Conservation (phyloP, 768 basidiomycete species). For the Tylopilus intermedius region DNA sequence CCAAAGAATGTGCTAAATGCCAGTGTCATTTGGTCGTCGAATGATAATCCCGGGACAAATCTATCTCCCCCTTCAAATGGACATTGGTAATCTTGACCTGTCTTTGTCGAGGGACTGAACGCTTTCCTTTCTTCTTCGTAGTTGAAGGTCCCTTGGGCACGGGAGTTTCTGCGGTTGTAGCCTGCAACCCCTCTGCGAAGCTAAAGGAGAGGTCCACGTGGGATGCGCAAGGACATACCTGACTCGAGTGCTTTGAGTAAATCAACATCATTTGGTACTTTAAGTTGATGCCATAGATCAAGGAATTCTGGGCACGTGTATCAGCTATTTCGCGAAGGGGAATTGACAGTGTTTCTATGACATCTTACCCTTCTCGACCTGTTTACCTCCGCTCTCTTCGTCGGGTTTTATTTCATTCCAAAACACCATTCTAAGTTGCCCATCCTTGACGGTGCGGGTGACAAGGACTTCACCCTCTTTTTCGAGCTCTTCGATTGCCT, state of each 20-base stretch:
- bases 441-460: slow-evolving; percentile 81
- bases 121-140: slow-evolving; percentile 81
- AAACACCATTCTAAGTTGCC: slow-evolving; percentile 78
- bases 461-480: slow-evolving; percentile 84
- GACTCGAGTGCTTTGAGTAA: slow-evolving; percentile 70
- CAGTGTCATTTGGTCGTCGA: slow-evolving; percentile 16
- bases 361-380: slow-evolving; percentile 73
- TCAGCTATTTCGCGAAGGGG: not conserved
- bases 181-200: slow-evolving; percentile 68
- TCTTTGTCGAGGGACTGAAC: slow-evolving; percentile 65
- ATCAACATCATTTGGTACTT: slow-evolving; percentile 83
- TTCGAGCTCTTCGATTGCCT: slow-evolving; percentile 84
- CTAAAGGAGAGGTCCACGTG: not conserved
- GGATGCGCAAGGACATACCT: slow-evolving; percentile 38
- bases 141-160: slow-evolving; percentile 49
- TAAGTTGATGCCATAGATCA: slow-evolving; percentile 81
- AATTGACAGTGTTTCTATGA: slow-evolving; percentile 13
- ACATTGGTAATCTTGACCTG: slow-evolving; percentile 84
- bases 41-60: slow-evolving; percentile 71
- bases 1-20: not conserved
- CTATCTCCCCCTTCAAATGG: slow-evolving; percentile 82
- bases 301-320: slow-evolving; percentile 59
- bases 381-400: slow-evolving; percentile 63
- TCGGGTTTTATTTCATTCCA: slow-evolving; percentile 85
- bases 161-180: slow-evolving; percentile 61